Percentiles rank a stretch among this genome's conserved stretches.
phyloP scores from a whole-genome alignment of 2,329 filamentous ascomycete species.

The Claviceps humidiphila region DNA sequence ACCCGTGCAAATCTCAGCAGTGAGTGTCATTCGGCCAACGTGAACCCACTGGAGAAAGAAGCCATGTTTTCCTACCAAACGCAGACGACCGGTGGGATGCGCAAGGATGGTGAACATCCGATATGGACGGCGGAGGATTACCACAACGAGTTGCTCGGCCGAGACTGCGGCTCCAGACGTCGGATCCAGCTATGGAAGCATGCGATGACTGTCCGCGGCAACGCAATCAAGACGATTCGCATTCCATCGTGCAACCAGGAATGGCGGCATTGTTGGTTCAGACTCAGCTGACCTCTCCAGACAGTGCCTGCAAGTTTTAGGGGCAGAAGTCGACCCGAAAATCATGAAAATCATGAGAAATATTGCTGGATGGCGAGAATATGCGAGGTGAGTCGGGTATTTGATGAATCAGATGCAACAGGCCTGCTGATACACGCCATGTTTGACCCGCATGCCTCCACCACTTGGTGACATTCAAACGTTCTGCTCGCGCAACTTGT shows the following conservation, averaged over 20 bases:
- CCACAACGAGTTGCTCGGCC: not conserved
- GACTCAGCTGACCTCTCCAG: not conserved
- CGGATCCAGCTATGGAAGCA: not conserved
- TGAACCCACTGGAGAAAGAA: not conserved
- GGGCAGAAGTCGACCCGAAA: too few species aligned
- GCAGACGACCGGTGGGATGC: not conserved
- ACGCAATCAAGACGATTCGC: not conserved
- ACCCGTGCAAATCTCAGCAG: not conserved
- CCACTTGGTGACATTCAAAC: not conserved
- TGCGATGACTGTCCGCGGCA: not conserved
- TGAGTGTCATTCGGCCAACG: not conserved
- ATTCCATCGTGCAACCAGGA: not conserved
- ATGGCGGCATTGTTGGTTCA: not conserved
- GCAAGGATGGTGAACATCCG: not conserved
- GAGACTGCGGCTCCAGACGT: not conserved
- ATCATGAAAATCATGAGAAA: too few species aligned
- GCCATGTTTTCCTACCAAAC: not conserved
- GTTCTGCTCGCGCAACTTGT: too few species aligned
- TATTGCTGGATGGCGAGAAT: not conserved
- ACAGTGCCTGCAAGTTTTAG: not conserved
- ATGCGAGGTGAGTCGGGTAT: not conserved
- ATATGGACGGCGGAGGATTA: not conserved
- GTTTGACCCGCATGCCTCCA: not conserved
- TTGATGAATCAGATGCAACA: not conserved
- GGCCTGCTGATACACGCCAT: slow-evolving; percentile 3